Conservation (phyloP, 1,284 basidiomycete genomes). For the Sporisorium exsertum region DNA sequence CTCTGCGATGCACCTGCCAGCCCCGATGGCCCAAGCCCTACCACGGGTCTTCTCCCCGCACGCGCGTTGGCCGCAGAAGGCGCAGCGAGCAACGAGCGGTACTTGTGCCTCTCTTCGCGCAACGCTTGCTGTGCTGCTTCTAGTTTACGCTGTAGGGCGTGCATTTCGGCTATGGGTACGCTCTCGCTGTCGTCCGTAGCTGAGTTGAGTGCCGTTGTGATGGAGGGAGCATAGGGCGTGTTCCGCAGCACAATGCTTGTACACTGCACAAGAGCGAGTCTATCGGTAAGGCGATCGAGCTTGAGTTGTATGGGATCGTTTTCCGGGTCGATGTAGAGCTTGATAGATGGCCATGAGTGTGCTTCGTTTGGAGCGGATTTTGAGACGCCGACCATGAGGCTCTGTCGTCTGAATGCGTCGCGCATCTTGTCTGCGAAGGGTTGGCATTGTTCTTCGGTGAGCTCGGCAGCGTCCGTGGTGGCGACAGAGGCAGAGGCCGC, state of each 20-base stretch:
- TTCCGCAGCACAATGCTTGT: conserved; percentile 11
- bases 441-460: background rate
- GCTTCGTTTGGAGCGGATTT: background rate
- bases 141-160: conserved; percentile 16
- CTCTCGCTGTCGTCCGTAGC: background rate
- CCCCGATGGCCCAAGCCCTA: conserved; percentile 15
- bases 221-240: background rate
- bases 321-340: conserved; percentile 23
- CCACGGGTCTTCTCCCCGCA: conserved; percentile 17
- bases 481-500: background rate
- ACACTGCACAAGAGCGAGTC: conserved; percentile 5
- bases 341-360: conserved; percentile 10
- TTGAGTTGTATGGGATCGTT: conserved; percentile 7
- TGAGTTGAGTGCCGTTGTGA: background rate
- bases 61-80: conserved; percentile 12
- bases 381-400: conserved; percentile 21
- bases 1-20: conserved; percentile 2
- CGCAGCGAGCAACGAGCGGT: conserved; percentile 46
- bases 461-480: background rate
- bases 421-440: conserved; percentile 10
- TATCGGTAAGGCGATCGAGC: conserved; percentile 6
- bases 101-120: conserved; percentile 47
- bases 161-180: conserved; percentile 1
- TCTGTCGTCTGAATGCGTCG: conserved; percentile 10
- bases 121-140: conserved; percentile 36